Base-by-base conservation (phyloP, 2,329 filamentous ascomycete species). In the Colletotrichum musae region DNA sequence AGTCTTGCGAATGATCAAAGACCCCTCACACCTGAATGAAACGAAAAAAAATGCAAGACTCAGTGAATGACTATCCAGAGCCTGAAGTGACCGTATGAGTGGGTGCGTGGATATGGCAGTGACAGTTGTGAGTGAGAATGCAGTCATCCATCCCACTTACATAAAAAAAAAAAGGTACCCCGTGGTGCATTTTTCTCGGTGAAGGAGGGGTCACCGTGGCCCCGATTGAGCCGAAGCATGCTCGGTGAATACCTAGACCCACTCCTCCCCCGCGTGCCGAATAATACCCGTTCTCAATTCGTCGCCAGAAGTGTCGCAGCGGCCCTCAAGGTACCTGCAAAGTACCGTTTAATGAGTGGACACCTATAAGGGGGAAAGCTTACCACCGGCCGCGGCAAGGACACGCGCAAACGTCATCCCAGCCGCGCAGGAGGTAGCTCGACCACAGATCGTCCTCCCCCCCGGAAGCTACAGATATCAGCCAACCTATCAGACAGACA, bases 181-280 rank as follows among this genome's bases (percentile, higher is more conserved):
- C 51, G 15, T 56, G 65, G 68, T 63, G 64, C 50, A 61, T 68
- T 72, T 72, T 71, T 64, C 63, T 71, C 71, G 71, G 71, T 72
- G 64, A 71, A 70, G 41, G 64, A 64, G 63, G 64, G 59, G 59
- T 56, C 50, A 21, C 48, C 58, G 5, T 12, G 41, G 5, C 41
- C 41, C 13, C 13, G 15, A 43, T 10, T 36, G 7, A 21, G 28
- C 15, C 21, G 32, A 26, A 26, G 43, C 12, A 13, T n/a, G 16
- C 24, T 68, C 58, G 65, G 68, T 70, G 64, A 67, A 9, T 1
- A 7, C 9, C 1, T 2, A 12, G 16, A 21, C 7, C 21, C 2
- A 13, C n/a, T 48, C 15, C 12, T 16, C 13, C 21, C 5, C 5
- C 5, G 6, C 9, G 28, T 26, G 28, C 58, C 68, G 68, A 58